Base-by-base conservation (phyloP, 1,284 basidiomycete genomes). In the Sporisorium reilianum region DNA sequence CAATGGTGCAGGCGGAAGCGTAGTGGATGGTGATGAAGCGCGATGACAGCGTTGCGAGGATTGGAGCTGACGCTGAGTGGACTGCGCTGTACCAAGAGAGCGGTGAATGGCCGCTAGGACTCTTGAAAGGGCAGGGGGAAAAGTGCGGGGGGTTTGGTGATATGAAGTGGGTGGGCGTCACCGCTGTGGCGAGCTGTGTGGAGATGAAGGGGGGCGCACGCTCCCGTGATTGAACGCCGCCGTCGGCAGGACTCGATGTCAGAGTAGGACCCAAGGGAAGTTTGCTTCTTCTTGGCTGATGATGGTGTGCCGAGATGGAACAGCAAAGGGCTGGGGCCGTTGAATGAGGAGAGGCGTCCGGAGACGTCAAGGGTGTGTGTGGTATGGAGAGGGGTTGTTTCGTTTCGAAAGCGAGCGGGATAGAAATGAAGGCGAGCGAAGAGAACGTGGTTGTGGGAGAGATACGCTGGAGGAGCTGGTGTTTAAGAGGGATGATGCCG, bases 131-230 rank as follows among this genome's bases (percentile, higher is more conserved):
- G 26, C 18, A 18, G 40, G 5, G 40, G 5, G n/a, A 5, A 30
- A 28, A 30, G 51, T 53, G 51, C 41, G 53, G 46, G 53, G 53
- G 41, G 3, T n/a, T 20, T 30, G 16, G 28, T 18, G 41, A 45
- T 44, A 55, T 44, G 53, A 55, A 34, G 51, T n/a, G 25, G 28
- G 40, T 34, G 48, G 48, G 48, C 48, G 48, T 40, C 11, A 16
- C 28, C 16, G 40, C n/a, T 25, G 25, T 16, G 40, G 51, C n/a
- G n/a, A 14, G 40, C 25, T 23, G 16, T 41, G 25, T 53, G 38
- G 40, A 28, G 23, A 53, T 53, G 51, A 53, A 53, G 12, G 7
- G 38, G 38, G 51, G 40, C 51, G 51, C 40, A 53, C 23, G 40
- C 30, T 41, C 26, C 46, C n/a, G 18, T n/a, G 11, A 42, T 53